A percentile compares a stretch with the other conserved stretches of the same genome.
phyloP scores from a whole-genome alignment of 163 green algal genomes.

The Smithsoniella earleae region DNA sequence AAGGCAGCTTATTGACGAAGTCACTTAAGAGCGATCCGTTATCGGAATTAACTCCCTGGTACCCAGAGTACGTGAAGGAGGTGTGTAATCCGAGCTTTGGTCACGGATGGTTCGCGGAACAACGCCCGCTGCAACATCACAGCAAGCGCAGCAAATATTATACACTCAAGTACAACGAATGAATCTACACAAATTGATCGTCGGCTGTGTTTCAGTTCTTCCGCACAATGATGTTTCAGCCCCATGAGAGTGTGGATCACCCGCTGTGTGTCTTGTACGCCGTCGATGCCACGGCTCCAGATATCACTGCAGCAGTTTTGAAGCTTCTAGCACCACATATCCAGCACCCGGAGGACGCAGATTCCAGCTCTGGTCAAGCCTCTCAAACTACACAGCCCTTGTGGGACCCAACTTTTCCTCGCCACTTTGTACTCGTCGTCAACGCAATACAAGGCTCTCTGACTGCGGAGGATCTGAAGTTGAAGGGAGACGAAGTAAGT shows the following conservation, averaged over 20 bases:
- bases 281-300: not conserved
- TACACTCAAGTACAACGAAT: too few species aligned
- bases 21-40: not conserved
- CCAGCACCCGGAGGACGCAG: not conserved
- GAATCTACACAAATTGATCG: too few species aligned
- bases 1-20: not conserved
- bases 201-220: slow-evolving; percentile 27
- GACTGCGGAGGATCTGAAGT: not conserved
- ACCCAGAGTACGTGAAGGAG: slow-evolving; percentile 9
- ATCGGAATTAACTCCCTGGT: slow-evolving; percentile 12
- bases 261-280: slow-evolving; percentile 13
- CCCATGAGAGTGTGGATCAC: slow-evolving; percentile 19
- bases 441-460: not conserved
- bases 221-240: slow-evolving; percentile 18
- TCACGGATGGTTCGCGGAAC: too few species aligned
- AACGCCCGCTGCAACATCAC: too few species aligned
- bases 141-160: too few species aligned
- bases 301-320: not conserved
- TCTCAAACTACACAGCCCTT: not conserved
- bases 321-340: not conserved
- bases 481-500: not conserved
- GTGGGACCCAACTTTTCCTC: slow-evolving; percentile 16
- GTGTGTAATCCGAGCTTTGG: too few species aligned
- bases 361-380: not conserved
- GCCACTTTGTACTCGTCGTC: slow-evolving; percentile 24